phyloP scores from a whole-genome alignment of 2,329 filamentous ascomycete genomes.

The Cladobotryum mycophilum region DNA sequence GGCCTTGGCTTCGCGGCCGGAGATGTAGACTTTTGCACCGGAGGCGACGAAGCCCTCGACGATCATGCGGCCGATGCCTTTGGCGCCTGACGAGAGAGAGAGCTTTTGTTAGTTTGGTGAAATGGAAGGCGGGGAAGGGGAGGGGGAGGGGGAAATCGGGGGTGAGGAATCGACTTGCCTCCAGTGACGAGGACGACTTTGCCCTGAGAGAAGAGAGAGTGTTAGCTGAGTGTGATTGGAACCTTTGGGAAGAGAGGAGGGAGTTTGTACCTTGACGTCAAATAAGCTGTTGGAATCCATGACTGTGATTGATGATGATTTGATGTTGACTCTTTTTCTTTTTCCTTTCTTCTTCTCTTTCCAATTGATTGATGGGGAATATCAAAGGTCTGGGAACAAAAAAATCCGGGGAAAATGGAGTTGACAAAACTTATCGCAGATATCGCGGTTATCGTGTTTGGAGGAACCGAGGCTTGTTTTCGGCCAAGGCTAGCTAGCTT shows the following conservation, averaged over 20 bases:
- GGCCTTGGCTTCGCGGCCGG: slow-evolving; percentile 54
- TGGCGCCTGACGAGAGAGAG: slow-evolving; percentile 36
- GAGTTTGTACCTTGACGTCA: slow-evolving; percentile 46
- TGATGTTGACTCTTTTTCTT: too few relatives aligned
- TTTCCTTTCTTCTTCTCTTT: too few relatives aligned
- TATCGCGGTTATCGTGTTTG: too few relatives aligned
- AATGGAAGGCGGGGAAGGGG: neutral
- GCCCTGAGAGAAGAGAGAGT: slow-evolving; percentile 32
- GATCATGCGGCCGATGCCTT: slow-evolving; percentile 64
- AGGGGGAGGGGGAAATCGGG: neutral
- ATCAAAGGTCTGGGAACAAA: neutral
- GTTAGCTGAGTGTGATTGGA: neutral
- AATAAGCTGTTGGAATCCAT: slow-evolving; percentile 54
- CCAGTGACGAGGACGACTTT: slow-evolving; percentile 56
- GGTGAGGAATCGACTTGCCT: slow-evolving; percentile 27
- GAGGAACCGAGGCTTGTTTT: too few relatives aligned
- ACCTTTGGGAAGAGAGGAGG: neutral
- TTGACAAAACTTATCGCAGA: too few relatives aligned
- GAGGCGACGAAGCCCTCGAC: slow-evolving; percentile 59
- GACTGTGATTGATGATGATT: neutral
- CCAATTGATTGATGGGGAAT: neutral
- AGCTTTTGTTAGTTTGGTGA: neutral
- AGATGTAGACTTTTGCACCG: slow-evolving; percentile 59
- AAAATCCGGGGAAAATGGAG: neutral
- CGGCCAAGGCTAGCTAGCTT: too few relatives aligned